phyloP scores from a whole-genome alignment of 345 rosid species.

The Limnanthes douglasii region DNA sequence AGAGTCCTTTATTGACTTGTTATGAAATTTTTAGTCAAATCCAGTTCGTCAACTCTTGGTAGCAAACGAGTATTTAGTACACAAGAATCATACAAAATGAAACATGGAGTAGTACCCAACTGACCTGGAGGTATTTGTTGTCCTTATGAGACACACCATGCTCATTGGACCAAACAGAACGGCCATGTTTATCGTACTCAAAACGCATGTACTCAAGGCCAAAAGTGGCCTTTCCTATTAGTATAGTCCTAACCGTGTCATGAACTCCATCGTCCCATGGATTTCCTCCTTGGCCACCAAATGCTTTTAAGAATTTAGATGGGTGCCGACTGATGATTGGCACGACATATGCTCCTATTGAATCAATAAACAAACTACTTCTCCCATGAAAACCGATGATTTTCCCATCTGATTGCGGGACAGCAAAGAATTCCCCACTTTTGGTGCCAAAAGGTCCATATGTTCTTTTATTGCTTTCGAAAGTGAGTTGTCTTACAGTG shows the following conservation, averaged over 20 bases:
- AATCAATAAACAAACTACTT: conserved; percentile 6
- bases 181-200: conserved; percentile 8
- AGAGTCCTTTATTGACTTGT: neutral
- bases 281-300: conserved; percentile 11
- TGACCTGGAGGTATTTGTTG: neutral
- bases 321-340: conserved; percentile 4
- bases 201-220: conserved; percentile 10
- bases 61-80: too few species aligned
- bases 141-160: conserved; percentile 3
- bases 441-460: conserved; percentile 2
- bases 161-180: neutral
- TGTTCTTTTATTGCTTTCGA: conserved; percentile 5
- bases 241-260: conserved; percentile 12
- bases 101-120: too few species aligned
- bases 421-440: neutral
- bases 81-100: neutral
- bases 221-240: conserved; percentile 10
- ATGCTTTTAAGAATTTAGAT: conserved; percentile 9
- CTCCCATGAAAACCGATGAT: conserved; percentile 16
- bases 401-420: conserved; percentile 2
- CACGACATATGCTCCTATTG: conserved; percentile 11
- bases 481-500: neutral
- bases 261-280: conserved; percentile 18
- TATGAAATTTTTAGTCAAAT: too few species aligned
- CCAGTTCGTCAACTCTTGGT: too few species aligned